These are phyloP conservation scores for Candida wancherniae DNA, from an alignment of 805 yeast genomes.

Conservation along the genomic window DNA sequence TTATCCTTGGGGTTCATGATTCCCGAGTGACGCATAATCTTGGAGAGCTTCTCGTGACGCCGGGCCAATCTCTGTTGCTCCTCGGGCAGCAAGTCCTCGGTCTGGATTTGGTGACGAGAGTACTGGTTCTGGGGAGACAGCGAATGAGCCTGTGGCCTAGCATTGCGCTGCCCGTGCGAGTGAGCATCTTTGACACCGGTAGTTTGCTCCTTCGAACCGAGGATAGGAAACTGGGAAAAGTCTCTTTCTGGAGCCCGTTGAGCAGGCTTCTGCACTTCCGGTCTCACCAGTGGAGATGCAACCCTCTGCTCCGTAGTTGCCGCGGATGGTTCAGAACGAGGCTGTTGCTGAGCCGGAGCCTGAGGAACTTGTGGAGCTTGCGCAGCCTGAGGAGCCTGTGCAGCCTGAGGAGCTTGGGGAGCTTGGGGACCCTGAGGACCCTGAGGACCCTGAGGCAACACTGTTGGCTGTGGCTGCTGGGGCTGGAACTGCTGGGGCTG, in stretches of 20 bases:
- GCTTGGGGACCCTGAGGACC: constrained; percentile 9
- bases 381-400: constrained; percentile 8
- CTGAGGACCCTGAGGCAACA: constrained; percentile 4
- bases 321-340: not conserved
- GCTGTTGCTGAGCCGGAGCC: constrained; percentile 4
- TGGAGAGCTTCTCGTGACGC: constrained; percentile 70
- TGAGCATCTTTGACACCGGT: constrained; percentile 13
- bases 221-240: constrained; percentile 51
- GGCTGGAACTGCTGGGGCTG: constrained; percentile 15
- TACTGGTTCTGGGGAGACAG: not conserved
- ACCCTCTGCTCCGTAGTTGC: too few relatives aligned
- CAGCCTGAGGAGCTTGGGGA: constrained; percentile 8
- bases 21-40: constrained; percentile 79
- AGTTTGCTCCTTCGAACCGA: constrained; percentile 40
- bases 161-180: constrained; percentile 2
- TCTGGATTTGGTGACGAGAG: too few relatives aligned
- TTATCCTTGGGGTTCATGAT: constrained; percentile 97
- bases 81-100: constrained; percentile 46
- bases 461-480: too few relatives aligned
- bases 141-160: too few relatives aligned
- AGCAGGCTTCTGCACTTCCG: constrained; percentile 2
- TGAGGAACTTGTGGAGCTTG: constrained; percentile 11
- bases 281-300: constrained; percentile 7
- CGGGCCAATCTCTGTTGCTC: constrained; percentile 62
- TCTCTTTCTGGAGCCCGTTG: constrained; percentile 17